Base-by-base conservation (phyloP, 2,329 filamentous ascomycete genomes). In the Huntiella abstrusa region DNA sequence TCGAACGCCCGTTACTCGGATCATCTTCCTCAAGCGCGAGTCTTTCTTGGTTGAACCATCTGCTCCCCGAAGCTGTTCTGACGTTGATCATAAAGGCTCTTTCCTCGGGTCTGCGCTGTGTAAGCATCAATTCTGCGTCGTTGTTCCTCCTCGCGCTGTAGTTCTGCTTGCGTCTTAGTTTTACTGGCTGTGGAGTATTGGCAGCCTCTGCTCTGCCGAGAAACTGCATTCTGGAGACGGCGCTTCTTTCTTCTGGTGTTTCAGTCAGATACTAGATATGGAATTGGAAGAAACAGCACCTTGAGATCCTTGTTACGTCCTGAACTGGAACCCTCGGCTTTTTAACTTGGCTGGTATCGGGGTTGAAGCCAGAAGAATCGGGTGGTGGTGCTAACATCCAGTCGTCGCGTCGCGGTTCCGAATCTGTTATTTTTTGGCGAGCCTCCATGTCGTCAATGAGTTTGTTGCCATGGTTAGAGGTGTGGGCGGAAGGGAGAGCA, bases 1-100 rank as follows among this genome's bases (percentile, higher is more conserved):
- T 95, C 85, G 62, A 96, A 96, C 0, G 75, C 80, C 51, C 88
- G 70, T 16, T 80, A 60, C 85, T 94, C 1, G 91, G 88, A 58
- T 96, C 87, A 61, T 95, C 88, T 16, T 91, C 83, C 52, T 84
- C 75, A 51, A 78, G 75, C 13, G 13, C 71, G 19, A 12, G n/a
- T 12, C 15, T 12, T 51, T 36, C 45, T 46, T 16, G 47, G 15
- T 10, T 12, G 2, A 3, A 4, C 16, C 33, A 15, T 13, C 53
- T 19, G 55, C 33, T 5, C 10, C 40, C 32, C 44, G 44, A 36
- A 50, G 36, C 6, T 35, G 17, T 35, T 62, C 56, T 66, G 66
- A 54, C 78, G 73, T 76, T 16, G 67, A 19, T 77, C 73, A 52
- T 74, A 72, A 39, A 80, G 62, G 51, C 70, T 77, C 57, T 64